phyloP scores from a whole-genome alignment of 192 early-diverging fungal genomes.

The Piromyces finnis region DNA sequence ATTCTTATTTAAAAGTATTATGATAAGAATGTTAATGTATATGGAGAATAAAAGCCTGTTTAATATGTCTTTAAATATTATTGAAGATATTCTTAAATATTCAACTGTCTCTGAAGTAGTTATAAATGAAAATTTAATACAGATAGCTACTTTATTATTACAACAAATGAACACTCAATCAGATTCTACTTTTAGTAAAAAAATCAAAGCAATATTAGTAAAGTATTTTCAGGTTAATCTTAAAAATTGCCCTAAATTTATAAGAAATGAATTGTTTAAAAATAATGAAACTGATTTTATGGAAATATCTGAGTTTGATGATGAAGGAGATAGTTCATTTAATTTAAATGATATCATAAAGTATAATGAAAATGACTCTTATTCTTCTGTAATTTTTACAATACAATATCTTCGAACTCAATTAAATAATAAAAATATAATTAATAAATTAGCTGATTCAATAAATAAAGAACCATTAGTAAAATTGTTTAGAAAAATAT shows the following conservation, averaged over 20 bases:
- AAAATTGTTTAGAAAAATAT: not conserved
- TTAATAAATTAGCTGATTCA: not conserved
- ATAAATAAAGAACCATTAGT: not conserved
- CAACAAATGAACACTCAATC: not conserved
- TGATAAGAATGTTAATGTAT: not conserved
- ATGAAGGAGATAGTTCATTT: not conserved
- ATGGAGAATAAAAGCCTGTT: not conserved
- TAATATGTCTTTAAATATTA: not conserved
- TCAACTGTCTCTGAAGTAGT: not conserved
- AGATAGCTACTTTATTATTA: not conserved
- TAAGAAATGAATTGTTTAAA: not conserved
- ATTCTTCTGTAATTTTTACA: not conserved
- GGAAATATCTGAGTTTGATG: not conserved
- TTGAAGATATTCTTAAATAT: not conserved
- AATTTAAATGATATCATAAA: not conserved
- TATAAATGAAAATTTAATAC: not conserved
- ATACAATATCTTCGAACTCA: not conserved
- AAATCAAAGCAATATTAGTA: not conserved
- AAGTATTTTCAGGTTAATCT: not conserved
- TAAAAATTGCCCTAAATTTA: not conserved
- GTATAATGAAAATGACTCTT: not conserved
- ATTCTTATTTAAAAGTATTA: not conserved
- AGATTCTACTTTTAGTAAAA: not conserved
- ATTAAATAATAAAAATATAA: not conserved
- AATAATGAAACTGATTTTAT: not conserved